These are phyloP conservation scores for Podospora australis DNA, from an alignment of 495 filamentous ascomycete species.

Conservation along the genomic window DNA sequence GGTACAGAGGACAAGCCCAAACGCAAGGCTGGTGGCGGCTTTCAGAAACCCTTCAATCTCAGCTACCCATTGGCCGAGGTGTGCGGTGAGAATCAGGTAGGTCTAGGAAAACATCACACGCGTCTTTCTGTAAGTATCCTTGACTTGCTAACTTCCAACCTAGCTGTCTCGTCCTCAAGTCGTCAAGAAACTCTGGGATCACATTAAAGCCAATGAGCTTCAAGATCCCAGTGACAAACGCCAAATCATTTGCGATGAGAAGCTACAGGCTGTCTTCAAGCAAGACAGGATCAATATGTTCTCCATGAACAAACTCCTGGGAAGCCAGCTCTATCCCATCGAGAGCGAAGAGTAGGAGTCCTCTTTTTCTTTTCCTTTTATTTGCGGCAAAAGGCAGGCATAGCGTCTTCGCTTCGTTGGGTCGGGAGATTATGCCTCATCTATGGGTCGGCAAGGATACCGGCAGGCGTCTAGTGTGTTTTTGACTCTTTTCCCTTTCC, in stretches of 20 bases:
- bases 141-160: conserved; percentile 7
- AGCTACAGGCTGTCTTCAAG: conserved; percentile 85
- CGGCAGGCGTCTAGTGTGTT: background rate
- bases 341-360: conserved; percentile 19
- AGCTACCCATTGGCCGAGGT: conserved; percentile 44
- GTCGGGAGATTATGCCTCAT: background rate
- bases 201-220: conserved; percentile 79
- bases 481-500: background rate
- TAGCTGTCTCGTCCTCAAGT: conserved; percentile 88
- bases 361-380: background rate
- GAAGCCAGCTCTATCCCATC: conserved; percentile 49
- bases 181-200: conserved; percentile 91
- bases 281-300: conserved; percentile 94
- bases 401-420: background rate
- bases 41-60: conserved; percentile 48
- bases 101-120: too few relatives aligned
- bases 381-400: background rate
- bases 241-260: conserved; percentile 87
- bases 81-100: conserved; percentile 54
- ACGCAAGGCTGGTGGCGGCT: conserved; percentile 43
- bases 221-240: conserved; percentile 89
- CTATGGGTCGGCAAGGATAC: background rate
- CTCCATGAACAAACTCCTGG: conserved; percentile 74
- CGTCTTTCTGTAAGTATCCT: background rate
- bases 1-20: conserved; percentile 51